Percentiles rank a stretch among this genome's conserved stretches.
Conservation (phyloP, 2,329 filamentous ascomycete species). For the Epichloe elymi region DNA sequence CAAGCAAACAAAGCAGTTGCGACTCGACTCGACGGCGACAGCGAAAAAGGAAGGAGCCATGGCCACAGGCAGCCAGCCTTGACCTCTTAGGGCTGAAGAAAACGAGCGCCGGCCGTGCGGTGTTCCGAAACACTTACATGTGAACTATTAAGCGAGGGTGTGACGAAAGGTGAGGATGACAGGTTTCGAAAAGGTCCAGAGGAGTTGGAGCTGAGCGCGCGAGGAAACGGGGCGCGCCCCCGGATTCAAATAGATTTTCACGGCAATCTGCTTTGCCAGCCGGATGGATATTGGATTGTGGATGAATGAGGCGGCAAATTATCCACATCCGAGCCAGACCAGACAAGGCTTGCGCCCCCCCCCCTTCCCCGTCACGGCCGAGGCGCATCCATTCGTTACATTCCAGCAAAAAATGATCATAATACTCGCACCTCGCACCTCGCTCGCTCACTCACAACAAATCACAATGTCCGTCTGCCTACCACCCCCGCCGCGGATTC, state of each 20-base stretch:
- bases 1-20: background rate
- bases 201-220: background rate
- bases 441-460: background rate
- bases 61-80: background rate
- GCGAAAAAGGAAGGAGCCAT: background rate
- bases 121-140: background rate
- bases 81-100: background rate
- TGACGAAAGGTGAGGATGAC: background rate
- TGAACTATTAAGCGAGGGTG: background rate
- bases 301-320: constrained; percentile 7
- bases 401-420: background rate
- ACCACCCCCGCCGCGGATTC: background rate
- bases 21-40: background rate
- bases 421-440: background rate
- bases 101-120: background rate
- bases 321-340: background rate
- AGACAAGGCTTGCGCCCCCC: no score
- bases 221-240: background rate
- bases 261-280: background rate
- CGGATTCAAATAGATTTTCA: constrained; percentile 5
- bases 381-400: background rate
- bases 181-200: background rate
- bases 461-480: background rate
- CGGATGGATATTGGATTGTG: background rate
- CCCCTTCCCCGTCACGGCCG: background rate